Percentiles rank a stretch among this genome's conserved stretches.
Evolutionary conservation across 192 early-diverging fungal species (phyloP).

Genomic region (Entophlyctis luteolus): DNA sequence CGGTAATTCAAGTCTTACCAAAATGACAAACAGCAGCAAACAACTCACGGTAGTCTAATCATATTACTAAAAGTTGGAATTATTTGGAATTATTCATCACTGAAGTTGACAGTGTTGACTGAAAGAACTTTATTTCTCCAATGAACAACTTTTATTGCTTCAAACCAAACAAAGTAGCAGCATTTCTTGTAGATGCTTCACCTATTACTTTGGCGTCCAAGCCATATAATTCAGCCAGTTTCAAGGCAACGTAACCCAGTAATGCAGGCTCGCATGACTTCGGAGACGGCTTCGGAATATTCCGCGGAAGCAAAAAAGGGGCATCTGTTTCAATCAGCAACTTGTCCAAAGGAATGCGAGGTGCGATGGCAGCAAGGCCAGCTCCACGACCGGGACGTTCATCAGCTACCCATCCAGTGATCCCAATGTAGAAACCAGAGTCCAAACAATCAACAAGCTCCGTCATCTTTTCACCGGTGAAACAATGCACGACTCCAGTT

Average conservation of each 20-base stretch:
- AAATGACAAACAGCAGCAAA: too few species aligned
- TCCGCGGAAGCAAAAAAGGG: slow-evolving; percentile 21
- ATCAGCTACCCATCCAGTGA: slow-evolving; percentile 84
- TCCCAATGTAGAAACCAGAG: slow-evolving; percentile 82
- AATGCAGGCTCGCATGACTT: slow-evolving; percentile 19
- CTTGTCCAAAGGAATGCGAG: slow-evolving; percentile 68
- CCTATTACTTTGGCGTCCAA: not conserved
- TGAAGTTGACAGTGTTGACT: too few species aligned
- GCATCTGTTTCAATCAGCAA: slow-evolving; percentile 87
- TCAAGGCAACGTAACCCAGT: slow-evolving; percentile 18
- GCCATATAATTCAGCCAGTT: slow-evolving; percentile 23
- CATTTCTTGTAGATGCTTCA: slow-evolving; percentile 14
- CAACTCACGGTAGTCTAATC: too few species aligned
- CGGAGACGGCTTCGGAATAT: slow-evolving; percentile 26
- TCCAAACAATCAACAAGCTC: slow-evolving; percentile 53
- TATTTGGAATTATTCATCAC: too few species aligned
- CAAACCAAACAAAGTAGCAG: not conserved
- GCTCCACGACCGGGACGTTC: slow-evolving; percentile 29
- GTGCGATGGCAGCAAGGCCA: slow-evolving; percentile 52
- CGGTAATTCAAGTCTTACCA: too few species aligned
- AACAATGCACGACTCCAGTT: slow-evolving; percentile 84
- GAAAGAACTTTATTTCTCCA: too few species aligned
- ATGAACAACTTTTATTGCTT: not conserved
- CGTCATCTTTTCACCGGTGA: slow-evolving; percentile 72
- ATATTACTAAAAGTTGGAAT: too few species aligned